Evolutionary conservation across 305 asterid species (phyloP).

Genomic region (Fraxinus angustifolia): DNA sequence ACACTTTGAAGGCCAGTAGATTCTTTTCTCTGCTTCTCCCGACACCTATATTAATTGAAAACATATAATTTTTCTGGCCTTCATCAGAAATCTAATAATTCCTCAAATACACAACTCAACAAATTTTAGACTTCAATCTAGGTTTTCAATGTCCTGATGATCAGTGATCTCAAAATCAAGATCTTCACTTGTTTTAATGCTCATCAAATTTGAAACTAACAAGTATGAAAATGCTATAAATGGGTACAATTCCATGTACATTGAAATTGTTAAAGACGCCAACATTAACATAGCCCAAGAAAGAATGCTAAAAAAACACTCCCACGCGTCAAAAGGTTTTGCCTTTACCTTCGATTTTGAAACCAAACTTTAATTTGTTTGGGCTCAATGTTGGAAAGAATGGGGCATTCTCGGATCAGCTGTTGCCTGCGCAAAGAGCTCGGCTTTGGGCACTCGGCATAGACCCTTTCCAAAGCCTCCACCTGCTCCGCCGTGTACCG

Average conservation of each 20-base stretch:
- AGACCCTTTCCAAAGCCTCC: conserved; percentile 93
- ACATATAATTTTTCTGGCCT: neutral
- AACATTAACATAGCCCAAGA: neutral
- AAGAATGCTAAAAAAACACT: neutral
- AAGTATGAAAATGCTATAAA: neutral
- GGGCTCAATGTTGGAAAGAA: conserved; percentile 80
- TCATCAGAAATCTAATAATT: neutral
- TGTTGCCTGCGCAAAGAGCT: conserved; percentile 86
- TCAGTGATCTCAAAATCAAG: conserved; percentile 14
- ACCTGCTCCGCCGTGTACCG: conserved; percentile 91
- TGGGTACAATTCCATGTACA: neutral
- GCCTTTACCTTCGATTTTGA: conserved; percentile 75
- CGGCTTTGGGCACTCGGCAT: conserved; percentile 90
- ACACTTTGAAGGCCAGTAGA: conserved; percentile 80
- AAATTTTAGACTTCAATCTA: neutral
- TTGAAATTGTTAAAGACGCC: neutral
- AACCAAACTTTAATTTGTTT: conserved; percentile 96
- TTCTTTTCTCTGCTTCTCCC: conserved; percentile 94
- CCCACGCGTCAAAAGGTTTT: neutral
- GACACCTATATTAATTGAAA: conserved; percentile 53
- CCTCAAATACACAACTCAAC: conserved; percentile 10
- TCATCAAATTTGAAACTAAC: neutral
- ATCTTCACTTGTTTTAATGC: neutral
- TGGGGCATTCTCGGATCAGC: conserved; percentile 83
- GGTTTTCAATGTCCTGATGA: neutral